Base-by-base conservation (phyloP, 2,329 filamentous ascomycete genomes). In the Rhynchosporium secalis region DNA sequence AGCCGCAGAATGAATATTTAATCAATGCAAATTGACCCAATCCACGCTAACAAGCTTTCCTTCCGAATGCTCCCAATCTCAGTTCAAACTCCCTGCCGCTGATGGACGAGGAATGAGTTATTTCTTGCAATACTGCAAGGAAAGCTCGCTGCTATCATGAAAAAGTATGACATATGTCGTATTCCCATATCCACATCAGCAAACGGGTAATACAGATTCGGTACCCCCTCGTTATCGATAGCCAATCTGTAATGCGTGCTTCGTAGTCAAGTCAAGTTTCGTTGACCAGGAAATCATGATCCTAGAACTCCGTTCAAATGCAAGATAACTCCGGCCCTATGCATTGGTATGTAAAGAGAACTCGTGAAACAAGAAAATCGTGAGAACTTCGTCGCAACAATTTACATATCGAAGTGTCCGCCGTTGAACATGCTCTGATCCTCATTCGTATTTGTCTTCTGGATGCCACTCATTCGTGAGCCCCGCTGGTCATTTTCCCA, bases 391-490 rank as follows among this genome's bases (percentile, higher is more conserved):
- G 62, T 60, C 41, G 62, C 61, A 52, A 43, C 38, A 62, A 69
- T 69, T 81, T 79, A 88, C 75, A 85, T 80, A 73, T 89, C 85
- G 75, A 89, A 88, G 62, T 86, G 82, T 55, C 82, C 80, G 62
- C 80, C 80, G 66, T 81, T 83, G 70, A 89, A 84, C 79, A 87
- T 85, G 58, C 66, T 85, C 80, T 72, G 87, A 60, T 75, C 73
- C 58, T 89, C 86, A 67, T 84, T 79, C 62, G 78, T 79, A 58
- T 78, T 78, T 51, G 81, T 83, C 72, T 81, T 83, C 56, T 85
- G 79, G 65, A 87, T 82, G 49, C 86, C 86, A 71, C 85, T 88
- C 85, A 88, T 88, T 57, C 84, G 80, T 70, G 86, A 86, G 43
- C 69, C 62, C 45, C 72, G 69, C 78, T 56, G 46, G 48, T 82